Base-by-base conservation (phyloP, 2,329 filamentous ascomycete species). In the Colletotrichum graminicola region DNA sequence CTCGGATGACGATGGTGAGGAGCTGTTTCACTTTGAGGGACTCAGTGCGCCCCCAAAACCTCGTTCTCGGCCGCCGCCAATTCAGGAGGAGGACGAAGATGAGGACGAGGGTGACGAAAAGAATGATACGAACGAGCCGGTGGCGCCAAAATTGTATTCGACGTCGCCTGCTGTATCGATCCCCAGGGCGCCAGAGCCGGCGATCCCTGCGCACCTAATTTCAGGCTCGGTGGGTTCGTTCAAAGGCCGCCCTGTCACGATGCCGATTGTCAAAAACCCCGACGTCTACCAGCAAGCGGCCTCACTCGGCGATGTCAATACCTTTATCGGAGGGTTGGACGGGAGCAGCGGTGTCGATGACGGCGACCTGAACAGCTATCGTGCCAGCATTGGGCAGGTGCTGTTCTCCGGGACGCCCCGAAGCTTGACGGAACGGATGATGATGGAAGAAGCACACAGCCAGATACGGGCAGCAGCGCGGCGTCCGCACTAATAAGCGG, bases 321-420 rank as follows among this genome's bases (percentile, higher is more conserved):
- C 82, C 29, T 88, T 88, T 76, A 85, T 89, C 11, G 87, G 87
- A 1, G 86, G 86, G 55, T 77, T 89, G 18, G 84, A 87, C 72
- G 85, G 85, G n/a, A 80, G 83, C 67, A 86, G 81, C 66, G 85
- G 84, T 14, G 81, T 86, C 71, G 85, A 87, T 66, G 83, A 85
- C 56, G 81, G 77, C 51, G 82, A 83, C 62, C 76, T 83, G 52
- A 84, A 78, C 63, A 85, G 83, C 73, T 86, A 84, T 72, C 82
- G 81, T 32, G 81, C 79, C 39, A 82, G 81, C 51, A 75, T 84
- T 41, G 80, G 81, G 18, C 80, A 80, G 34, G 73, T 78, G n/a
- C 79, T 77, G 47, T 84, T 84, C 67, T 80, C 77, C 26, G 83
- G 83, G 45, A 83, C 83, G 32, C 84, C 85, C 29, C 82, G 80